Evolutionary conservation across 148 eudicot species (phyloP).

Genomic region (Hydrangea macrophylla): DNA sequence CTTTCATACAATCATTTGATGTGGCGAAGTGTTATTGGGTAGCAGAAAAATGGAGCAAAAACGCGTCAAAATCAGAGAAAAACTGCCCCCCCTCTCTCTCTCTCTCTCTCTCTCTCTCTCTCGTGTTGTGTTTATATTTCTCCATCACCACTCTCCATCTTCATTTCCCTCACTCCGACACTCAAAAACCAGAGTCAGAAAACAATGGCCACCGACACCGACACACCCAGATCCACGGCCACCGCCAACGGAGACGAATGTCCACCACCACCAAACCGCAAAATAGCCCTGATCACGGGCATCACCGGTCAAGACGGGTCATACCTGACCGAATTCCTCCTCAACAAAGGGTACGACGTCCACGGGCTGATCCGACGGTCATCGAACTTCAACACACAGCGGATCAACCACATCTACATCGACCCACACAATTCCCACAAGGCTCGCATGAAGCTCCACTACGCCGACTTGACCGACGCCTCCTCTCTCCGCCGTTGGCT

Average conservation of each 20-base stretch:
- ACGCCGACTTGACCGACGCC: constrained; percentile 91
- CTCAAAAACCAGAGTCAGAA: neutral
- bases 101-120: too few relatives aligned
- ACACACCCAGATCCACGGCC: constrained; percentile 18
- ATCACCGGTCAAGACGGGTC: constrained; percentile 98
- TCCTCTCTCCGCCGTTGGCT: constrained; percentile 87
- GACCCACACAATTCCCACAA: constrained; percentile 85
- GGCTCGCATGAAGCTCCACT: constrained; percentile 89
- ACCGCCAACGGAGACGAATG: constrained; percentile 27
- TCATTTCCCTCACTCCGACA: neutral
- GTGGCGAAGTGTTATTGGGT: too few relatives aligned
- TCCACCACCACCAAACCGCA: constrained; percentile 15
- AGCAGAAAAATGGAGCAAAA: too few relatives aligned
- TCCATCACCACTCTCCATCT: too few relatives aligned
- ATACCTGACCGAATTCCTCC: constrained; percentile 86
- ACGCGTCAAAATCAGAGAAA: too few relatives aligned
- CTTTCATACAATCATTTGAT: too few relatives aligned
- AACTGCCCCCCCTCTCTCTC: too few relatives aligned
- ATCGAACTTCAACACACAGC: constrained; percentile 90
- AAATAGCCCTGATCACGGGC: constrained; percentile 81
- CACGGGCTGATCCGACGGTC: constrained; percentile 91
- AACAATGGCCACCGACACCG: constrained; percentile 24
- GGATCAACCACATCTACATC: constrained; percentile 94
- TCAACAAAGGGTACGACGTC: constrained; percentile 64
- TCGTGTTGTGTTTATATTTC: too few relatives aligned